A percentile compares a stretch with the other conserved stretches of the same genome.
Conservation (phyloP, 2,329 filamentous ascomycete genomes). For the Aspergillus aculeatus region DNA sequence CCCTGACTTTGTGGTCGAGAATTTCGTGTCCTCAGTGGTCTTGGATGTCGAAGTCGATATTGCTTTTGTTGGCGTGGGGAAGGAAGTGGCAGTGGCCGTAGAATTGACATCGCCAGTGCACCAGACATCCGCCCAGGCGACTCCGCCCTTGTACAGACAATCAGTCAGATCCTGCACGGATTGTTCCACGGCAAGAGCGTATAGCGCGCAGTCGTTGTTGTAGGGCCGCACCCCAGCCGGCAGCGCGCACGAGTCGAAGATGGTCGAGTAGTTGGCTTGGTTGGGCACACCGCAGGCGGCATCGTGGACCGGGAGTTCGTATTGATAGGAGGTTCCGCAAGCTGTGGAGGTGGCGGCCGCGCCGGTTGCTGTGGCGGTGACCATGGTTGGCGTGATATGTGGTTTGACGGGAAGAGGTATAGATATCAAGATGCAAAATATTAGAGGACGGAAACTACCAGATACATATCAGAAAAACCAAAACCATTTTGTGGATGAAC, state of each 20-base stretch:
- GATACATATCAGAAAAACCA: too few species aligned
- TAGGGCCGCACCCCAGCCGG: slow-evolving; percentile 20
- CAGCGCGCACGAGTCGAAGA: slow-evolving; percentile 22
- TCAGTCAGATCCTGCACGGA: slow-evolving; percentile 25
- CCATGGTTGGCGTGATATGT: too few species aligned
- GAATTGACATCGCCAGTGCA: slow-evolving; percentile 20
- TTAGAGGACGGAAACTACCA: too few species aligned
- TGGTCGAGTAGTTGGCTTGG: slow-evolving; percentile 15
- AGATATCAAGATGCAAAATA: too few species aligned
- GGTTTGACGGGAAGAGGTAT: too few species aligned
- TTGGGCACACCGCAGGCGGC: slow-evolving; percentile 28
- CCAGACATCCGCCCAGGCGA: slow-evolving; percentile 28
- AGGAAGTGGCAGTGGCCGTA: slow-evolving; percentile 11
- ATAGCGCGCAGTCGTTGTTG: slow-evolving; percentile 26
- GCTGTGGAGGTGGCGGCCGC: slow-evolving; percentile 10
- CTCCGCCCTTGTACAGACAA: slow-evolving; percentile 25
- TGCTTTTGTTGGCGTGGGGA: slow-evolving; percentile 8
- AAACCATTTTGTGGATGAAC: too few species aligned
- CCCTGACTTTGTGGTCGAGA: too few species aligned
- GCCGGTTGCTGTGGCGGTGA: slow-evolving; percentile 9
- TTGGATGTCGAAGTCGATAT: too few species aligned
- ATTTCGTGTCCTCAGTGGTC: too few species aligned
- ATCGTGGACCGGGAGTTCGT: slow-evolving; percentile 27
- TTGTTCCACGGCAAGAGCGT: slow-evolving; percentile 21
- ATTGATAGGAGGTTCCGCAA: slow-evolving; percentile 20